Evolutionary conservation across 495 filamentous ascomycete species (phyloP).

Genomic region (Penicillium atrosanguineum): DNA sequence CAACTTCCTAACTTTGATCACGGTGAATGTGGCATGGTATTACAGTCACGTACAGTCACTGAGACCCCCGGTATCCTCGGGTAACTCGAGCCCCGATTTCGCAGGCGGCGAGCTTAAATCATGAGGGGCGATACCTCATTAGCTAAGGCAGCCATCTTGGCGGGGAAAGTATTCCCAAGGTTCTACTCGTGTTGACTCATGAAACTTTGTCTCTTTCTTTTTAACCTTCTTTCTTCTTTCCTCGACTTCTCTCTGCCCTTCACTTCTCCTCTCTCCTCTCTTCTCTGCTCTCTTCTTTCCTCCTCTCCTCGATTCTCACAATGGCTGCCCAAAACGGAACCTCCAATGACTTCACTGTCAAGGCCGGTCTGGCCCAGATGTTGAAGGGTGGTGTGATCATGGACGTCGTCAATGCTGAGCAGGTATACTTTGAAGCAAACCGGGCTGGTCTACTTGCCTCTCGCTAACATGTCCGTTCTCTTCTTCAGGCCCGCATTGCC

Average conservation of each 20-base stretch:
- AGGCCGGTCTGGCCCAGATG: conserved; percentile 94
- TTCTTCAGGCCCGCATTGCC: conserved; percentile 76
- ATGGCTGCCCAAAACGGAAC: conserved; percentile 39
- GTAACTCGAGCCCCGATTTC: conserved; percentile 6
- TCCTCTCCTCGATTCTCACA: conserved; percentile 14
- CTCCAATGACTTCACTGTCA: conserved; percentile 66
- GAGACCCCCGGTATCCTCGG: conserved; percentile 9
- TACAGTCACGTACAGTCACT: background rate
- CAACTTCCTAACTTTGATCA: no score
- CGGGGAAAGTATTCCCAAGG: conserved; percentile 10
- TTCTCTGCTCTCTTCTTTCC: conserved; percentile 5
- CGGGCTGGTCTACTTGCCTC: background rate
- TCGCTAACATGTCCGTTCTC: background rate
- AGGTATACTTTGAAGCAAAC: conserved; percentile 48
- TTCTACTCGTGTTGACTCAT: conserved; percentile 21
- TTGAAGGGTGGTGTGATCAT: conserved; percentile 98
- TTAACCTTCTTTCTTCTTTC: conserved; percentile 2
- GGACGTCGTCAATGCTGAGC: conserved; percentile 93
- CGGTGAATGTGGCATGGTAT: no score
- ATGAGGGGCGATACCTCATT: conserved; percentile 8
- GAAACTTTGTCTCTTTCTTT: conserved; percentile 6
- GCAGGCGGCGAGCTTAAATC: conserved; percentile 13
- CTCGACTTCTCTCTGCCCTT: conserved; percentile 2
- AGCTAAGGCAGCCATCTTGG: conserved; percentile 7
- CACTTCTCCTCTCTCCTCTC: conserved; percentile 6